phyloP scores from a whole-genome alignment of 2,329 filamentous ascomycete genomes.

The Orbilia brochopaga region DNA sequence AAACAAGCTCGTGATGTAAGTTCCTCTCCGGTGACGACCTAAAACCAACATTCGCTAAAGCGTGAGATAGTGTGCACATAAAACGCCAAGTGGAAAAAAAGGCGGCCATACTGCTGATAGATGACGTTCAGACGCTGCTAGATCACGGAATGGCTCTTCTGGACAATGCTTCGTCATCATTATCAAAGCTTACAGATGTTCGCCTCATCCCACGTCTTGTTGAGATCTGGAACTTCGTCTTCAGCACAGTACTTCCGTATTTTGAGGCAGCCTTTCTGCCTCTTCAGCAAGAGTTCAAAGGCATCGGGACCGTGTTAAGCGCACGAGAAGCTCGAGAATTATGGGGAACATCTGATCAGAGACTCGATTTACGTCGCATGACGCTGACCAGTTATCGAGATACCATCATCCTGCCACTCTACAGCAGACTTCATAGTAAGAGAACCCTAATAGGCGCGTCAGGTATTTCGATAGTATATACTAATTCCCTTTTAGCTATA shows the following conservation, averaged over 20 bases:
- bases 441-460: not conserved
- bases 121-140: conserved; percentile 77
- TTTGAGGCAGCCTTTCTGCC: conserved; percentile 92
- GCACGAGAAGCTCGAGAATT: conserved; percentile 83
- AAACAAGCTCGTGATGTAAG: conserved; percentile 73
- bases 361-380: conserved; percentile 85
- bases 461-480: not conserved
- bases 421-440: conserved; percentile 75
- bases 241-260: conserved; percentile 87
- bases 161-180: conserved; percentile 74
- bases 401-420: conserved; percentile 82
- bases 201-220: conserved; percentile 85
- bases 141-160: conserved; percentile 83
- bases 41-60: conserved; percentile 10
- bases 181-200: conserved; percentile 71
- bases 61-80: conserved; percentile 67
- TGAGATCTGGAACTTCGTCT: conserved; percentile 92
- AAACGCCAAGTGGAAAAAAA: conserved; percentile 77
- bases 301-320: conserved; percentile 78
- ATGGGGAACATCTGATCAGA: conserved; percentile 67
- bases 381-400: conserved; percentile 89
- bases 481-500: conserved; percentile 59
- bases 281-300: conserved; percentile 93
- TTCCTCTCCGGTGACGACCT: conserved; percentile 6
- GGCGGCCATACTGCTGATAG: conserved; percentile 72